These are phyloP conservation scores for Gracilaria gracilis DNA, from an alignment of 23 red algal species.

Conservation along the genomic window DNA sequence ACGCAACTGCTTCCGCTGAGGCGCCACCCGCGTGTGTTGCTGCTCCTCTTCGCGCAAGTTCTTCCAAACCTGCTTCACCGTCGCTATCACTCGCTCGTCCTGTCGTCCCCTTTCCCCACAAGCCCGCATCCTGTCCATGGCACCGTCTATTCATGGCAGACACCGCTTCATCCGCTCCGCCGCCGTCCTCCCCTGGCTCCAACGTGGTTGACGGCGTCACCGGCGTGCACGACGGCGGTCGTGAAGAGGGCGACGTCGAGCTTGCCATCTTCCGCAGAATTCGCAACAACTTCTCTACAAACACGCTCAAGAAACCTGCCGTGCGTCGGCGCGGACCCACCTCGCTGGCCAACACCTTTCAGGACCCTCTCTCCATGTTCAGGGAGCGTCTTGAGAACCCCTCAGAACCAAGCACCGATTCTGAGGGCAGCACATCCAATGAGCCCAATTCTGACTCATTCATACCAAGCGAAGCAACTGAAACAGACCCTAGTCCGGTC, in stretches of 20 bases:
- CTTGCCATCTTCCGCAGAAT: slow-evolving; percentile 70
- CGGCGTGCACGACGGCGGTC: slow-evolving; percentile 45
- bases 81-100: neutral
- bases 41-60: too few relatives aligned
- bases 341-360: neutral
- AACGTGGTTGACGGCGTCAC: slow-evolving; percentile 54
- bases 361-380: slow-evolving; percentile 66
- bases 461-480: neutral
- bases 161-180: neutral
- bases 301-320: slow-evolving; percentile 13
- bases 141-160: neutral
- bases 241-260: slow-evolving; percentile 66
- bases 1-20: too few relatives aligned
- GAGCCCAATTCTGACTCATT: slow-evolving; percentile 18
- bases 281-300: slow-evolving; percentile 16
- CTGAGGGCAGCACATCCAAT: neutral
- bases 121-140: neutral
- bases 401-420: slow-evolving; percentile 12
- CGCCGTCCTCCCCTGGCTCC: slow-evolving; percentile 1
- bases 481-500: neutral
- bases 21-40: too few relatives aligned
- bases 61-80: neutral
- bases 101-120: neutral
- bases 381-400: neutral
- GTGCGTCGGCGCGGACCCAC: slow-evolving; percentile 23